Evolutionary conservation across 2,329 filamentous ascomycete species (phyloP).

Genomic region (Trichoderma pleuroti): DNA sequence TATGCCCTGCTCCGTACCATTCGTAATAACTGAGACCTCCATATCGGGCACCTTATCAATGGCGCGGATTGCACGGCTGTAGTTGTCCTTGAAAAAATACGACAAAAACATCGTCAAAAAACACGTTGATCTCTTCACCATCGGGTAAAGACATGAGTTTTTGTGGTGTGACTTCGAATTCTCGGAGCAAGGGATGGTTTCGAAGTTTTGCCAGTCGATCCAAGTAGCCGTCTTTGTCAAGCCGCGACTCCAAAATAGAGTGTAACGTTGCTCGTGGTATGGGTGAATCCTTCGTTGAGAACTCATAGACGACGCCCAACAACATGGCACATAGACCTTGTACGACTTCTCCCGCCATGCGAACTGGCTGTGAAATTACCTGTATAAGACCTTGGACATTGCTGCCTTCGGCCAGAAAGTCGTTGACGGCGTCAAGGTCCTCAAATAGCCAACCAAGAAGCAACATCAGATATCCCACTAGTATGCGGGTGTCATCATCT

Average conservation of each 20-base stretch:
- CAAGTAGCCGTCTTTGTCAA: conserved; percentile 84
- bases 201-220: conserved; percentile 76
- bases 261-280: conserved; percentile 79
- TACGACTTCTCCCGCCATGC: conserved; percentile 61
- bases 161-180: conserved; percentile 84
- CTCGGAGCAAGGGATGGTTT: conserved; percentile 72
- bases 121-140: conserved; percentile 69
- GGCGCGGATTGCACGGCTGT: conserved; percentile 75
- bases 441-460: conserved; percentile 89
- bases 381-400: conserved; percentile 85
- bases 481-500: conserved; percentile 72
- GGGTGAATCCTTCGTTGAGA: conserved; percentile 94
- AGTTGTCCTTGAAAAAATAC: conserved; percentile 97
- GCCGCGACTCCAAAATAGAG: conserved; percentile 68
- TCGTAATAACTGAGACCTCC: conserved; percentile 76
- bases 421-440: conserved; percentile 84
- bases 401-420: conserved; percentile 88
- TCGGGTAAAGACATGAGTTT: conserved; percentile 49
- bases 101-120: conserved; percentile 81
- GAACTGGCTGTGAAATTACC: conserved; percentile 58
- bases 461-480: conserved; percentile 84
- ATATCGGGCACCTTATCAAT: conserved; percentile 88
- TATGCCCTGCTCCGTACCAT: conserved; percentile 81
- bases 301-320: conserved; percentile 88
- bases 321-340: conserved; percentile 82